These are phyloP conservation scores for Trichosanthes cucumerina DNA, from an alignment of 306 rosid genomes.

Conservation along the genomic window DNA sequence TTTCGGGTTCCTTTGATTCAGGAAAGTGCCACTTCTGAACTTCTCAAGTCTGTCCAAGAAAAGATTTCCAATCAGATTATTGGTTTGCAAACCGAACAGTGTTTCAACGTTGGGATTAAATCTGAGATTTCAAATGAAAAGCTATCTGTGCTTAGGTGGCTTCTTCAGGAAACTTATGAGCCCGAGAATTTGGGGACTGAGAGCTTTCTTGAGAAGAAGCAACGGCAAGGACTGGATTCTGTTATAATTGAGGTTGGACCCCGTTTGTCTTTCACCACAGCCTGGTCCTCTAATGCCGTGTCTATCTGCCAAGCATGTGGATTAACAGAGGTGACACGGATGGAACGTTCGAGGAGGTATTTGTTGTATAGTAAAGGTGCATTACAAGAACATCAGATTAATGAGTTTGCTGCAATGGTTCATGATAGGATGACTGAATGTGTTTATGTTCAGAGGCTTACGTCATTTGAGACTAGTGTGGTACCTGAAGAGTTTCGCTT, in stretches of 20 bases:
- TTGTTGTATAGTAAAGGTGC: conserved; percentile 38
- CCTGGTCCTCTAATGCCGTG: conserved; percentile 90
- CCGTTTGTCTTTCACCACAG: conserved; percentile 76
- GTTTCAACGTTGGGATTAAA: conserved; percentile 56
- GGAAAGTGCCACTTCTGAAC: conserved; percentile 56
- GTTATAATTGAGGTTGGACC: conserved; percentile 83
- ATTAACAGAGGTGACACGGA: conserved; percentile 57
- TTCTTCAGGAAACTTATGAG: conserved; percentile 80
- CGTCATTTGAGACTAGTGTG: conserved; percentile 51
- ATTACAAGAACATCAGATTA: conserved; percentile 41
- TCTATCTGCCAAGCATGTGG: conserved; percentile 84
- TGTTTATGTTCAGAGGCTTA: conserved; percentile 47
- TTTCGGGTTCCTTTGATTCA: conserved; percentile 60
- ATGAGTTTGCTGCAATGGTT: conserved; percentile 60
- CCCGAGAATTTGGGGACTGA: conserved; percentile 65
- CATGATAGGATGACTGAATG: conserved; percentile 92
- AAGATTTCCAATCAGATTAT: conserved; percentile 65
- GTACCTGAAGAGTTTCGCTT: conserved; percentile 52
- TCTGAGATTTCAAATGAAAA: conserved; percentile 38
- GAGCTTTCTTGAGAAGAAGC: conserved; percentile 74
- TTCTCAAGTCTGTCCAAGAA: conserved; percentile 51
- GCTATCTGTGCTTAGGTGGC: conserved; percentile 59
- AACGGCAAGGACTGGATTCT: conserved; percentile 42
- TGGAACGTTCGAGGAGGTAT: conserved; percentile 88
- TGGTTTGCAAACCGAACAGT: conserved; percentile 62